Base-by-base conservation (phyloP, 805 yeast genomes). In the Komagataella pastoris region DNA sequence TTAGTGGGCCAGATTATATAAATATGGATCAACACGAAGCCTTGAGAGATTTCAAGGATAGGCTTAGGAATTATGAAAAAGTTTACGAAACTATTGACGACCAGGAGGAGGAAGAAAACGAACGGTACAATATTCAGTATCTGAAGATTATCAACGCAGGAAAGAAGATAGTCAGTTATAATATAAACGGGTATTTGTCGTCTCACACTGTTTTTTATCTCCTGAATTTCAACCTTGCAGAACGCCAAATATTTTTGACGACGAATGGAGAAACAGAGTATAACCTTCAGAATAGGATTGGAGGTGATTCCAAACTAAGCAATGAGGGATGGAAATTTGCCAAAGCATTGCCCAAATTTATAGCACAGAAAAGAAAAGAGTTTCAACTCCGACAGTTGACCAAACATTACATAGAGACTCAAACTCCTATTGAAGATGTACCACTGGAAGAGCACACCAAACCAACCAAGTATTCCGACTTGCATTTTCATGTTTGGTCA, bases 21-120 rank as follows among this genome's bases (percentile, higher is more conserved):
- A 76, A 82, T 49, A 88, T 89, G 88, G 91, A 91, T 61, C 87
- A 85, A 2, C 80, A 81, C 48, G 60, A 75, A 14, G 97, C 98
- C 0, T 64, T 91, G 24, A 73, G 71, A 49, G 99, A 91, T 67
- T 91, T 91, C 63, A 79, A 83, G 52, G 83, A 84, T 49, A 76
- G 99, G 53, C 74, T 91, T 55, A 68, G 72, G 43, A 91, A 91
- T 62, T 91, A 91, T 63, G 91, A 89, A 63, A 79, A 76, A 63
- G 97, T 91, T 1, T 91, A 91, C 66, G 90, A 93, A 65, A 85
- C 97, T 1, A 83, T 91, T 43, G 95, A 85, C 56, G 95, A 87
- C 48, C 58, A 54, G 21, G 71, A 66, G 54, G 66, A 66, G 47
- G 54, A 53, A 4, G 82, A 78, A 49, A 66, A 65, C 48, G 76